phyloP scores from a whole-genome alignment of 768 basidiomycete genomes.

The Naganishia vaughanmartiniae region DNA sequence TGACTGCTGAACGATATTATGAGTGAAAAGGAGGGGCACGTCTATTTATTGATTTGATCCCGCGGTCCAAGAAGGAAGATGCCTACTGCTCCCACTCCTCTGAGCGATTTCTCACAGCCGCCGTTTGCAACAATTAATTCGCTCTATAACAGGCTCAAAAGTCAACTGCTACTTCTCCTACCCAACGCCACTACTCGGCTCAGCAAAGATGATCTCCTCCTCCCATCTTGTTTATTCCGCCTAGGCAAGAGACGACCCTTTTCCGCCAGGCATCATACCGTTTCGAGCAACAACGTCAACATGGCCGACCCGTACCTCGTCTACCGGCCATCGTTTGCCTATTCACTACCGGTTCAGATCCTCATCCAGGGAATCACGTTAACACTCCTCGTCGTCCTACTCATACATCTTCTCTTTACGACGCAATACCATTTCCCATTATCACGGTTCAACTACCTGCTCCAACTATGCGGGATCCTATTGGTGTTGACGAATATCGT shows the following conservation, averaged over 20 bases:
- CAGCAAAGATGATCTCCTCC: not conserved
- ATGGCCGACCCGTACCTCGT: conserved; percentile 68
- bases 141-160: too few species aligned
- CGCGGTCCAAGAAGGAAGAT: too few species aligned
- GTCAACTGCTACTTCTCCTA: too few species aligned
- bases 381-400: conserved; percentile 76
- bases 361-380: conserved; percentile 78
- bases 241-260: not conserved
- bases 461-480: conserved; percentile 79
- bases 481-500: conserved; percentile 74
- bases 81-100: too few species aligned
- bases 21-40: too few species aligned
- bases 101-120: too few species aligned
- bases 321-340: conserved; percentile 75
- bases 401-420: conserved; percentile 91
- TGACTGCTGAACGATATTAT: too few species aligned
- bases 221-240: not conserved
- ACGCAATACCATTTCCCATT: conserved; percentile 94
- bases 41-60: too few species aligned
- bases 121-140: too few species aligned
- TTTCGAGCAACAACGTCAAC: not conserved
- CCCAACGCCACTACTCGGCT: too few species aligned
- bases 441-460: conserved; percentile 82
- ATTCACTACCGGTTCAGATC: conserved; percentile 86
- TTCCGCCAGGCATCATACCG: not conserved